Percentiles rank a stretch among this genome's conserved stretches.
phyloP scores from a whole-genome alignment of 2,329 filamentous ascomycete species.

The Talaromyces sp. region DNA sequence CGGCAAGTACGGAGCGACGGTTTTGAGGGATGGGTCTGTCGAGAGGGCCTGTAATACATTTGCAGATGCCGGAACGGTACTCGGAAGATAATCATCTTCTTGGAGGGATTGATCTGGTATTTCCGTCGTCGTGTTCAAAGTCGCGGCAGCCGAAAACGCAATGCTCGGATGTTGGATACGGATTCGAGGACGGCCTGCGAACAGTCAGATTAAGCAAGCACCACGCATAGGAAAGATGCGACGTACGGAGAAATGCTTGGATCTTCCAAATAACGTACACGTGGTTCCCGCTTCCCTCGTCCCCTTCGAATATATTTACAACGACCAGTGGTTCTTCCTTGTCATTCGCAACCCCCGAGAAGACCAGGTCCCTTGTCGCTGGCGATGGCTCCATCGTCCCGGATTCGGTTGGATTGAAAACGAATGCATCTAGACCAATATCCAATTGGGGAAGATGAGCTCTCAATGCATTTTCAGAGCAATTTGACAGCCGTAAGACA shows the following conservation, averaged over 20 bases:
- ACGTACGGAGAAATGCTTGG: conserved; percentile 36
- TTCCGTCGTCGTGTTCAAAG: conserved; percentile 37
- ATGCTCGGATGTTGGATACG: conserved; percentile 52
- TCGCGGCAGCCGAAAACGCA: conserved; percentile 47
- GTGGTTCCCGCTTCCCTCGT: conserved; percentile 32
- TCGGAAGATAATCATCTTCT: conserved; percentile 49
- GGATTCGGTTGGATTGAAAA: conserved; percentile 33
- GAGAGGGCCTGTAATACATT: conserved; percentile 54
- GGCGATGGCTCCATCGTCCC: conserved; percentile 34
- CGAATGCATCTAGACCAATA: conserved; percentile 47
- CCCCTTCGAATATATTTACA: conserved; percentile 37
- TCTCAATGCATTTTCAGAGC: conserved; percentile 44
- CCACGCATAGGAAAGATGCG: not conserved
- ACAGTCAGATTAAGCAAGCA: not conserved
- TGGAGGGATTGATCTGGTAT: conserved; percentile 27
- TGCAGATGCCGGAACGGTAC: conserved; percentile 49
- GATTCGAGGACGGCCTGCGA: conserved; percentile 39
- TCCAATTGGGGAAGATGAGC: conserved; percentile 44
- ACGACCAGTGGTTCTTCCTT: conserved; percentile 40
- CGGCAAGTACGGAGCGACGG: conserved; percentile 49
- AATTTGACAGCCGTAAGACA: conserved; percentile 46
- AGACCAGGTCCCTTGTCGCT: conserved; percentile 36
- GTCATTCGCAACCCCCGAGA: conserved; percentile 31
- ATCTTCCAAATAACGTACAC: conserved; percentile 42
- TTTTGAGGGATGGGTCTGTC: conserved; percentile 41